Base-by-base conservation (phyloP, 2,329 filamentous ascomycete species). In the Fusarium subtropicale region DNA sequence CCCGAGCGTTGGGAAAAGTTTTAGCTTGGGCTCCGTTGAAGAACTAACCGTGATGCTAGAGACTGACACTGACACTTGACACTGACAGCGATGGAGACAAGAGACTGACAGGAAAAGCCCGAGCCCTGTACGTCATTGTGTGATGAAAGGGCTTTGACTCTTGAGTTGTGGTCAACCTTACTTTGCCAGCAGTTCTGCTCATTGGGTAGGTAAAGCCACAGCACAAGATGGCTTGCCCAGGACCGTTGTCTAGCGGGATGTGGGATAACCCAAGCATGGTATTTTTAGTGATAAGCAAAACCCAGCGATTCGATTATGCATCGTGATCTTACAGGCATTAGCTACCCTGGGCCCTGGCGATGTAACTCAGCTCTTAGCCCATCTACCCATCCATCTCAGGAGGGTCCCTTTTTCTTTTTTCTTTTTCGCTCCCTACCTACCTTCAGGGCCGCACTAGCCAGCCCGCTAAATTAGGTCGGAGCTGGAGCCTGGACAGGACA, bases 271-370 rank as follows among this genome's bases (percentile, higher is more conserved):
- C 18, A 13, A 26, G 24, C 1, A 38, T 36, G 11, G 48, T 28
- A 20, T 52, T 39, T 9, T 52, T 30, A 36, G n/a, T 11, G 18
- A 48, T 30, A n/a, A 30, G 24, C 18, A 48, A 15, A 48, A 15
- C 9, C 24, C 39, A 24, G 22, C 31, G 39, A 55, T 55, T 34
- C 41, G 24, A 55, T 48, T 48, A 26, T 48, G 30, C 41, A 55
- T 55, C 52, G 52, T 55, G 52, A 55, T 55, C 52, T 48, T 44
- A 13, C 52, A 55, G 41, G 52, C 48, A 52, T 52, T 30, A 26
- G 18, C n/a, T 38, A 39, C 34, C 34, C 33, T 52, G 48, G 26
- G 28, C 34, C 34, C 33, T 52, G 48, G 26, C 34, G 18, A 52
- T 52, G 48, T 52, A 52, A 52, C 48, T 52, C 48, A 52, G 33